phyloP scores from a whole-genome alignment of 208 protist genomes.

The Trypanosoma caninum region DNA sequence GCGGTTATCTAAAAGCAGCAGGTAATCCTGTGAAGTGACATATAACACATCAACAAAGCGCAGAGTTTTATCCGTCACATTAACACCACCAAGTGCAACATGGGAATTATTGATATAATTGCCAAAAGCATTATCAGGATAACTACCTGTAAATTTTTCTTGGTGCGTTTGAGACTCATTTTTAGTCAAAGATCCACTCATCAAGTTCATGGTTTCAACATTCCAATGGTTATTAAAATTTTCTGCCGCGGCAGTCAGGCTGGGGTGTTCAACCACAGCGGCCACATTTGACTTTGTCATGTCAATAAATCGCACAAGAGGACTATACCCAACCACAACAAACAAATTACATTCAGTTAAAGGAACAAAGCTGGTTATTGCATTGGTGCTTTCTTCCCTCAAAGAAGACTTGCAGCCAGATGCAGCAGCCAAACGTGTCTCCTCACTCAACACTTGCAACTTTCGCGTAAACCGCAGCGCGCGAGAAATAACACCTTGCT shows the following conservation, averaged over 20 bases:
- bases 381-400: constrained; percentile 19
- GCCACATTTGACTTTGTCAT: constrained; percentile 11
- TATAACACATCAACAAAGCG: constrained; percentile 45
- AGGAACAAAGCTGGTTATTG: constrained; percentile 33
- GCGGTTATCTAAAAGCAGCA: constrained; percentile 43
- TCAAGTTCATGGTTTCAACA: too few relatives aligned
- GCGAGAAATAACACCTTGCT: constrained; percentile 5
- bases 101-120: background rate
- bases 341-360: constrained; percentile 27
- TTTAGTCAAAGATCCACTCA: too few relatives aligned
- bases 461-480: constrained; percentile 9
- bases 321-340: constrained; percentile 34
- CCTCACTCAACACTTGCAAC: constrained; percentile 7
- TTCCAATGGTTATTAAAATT: background rate
- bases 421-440: background rate
- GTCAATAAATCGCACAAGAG: constrained; percentile 36
- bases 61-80: constrained; percentile 14
- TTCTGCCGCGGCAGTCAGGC: background rate
- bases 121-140: too few relatives aligned
- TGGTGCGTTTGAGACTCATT: background rate
- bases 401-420: background rate
- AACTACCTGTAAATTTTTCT: too few relatives aligned
- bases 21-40: constrained; percentile 21
- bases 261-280: constrained; percentile 18
- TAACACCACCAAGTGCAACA: background rate